These are phyloP conservation scores for Penicillium fimorum DNA, from an alignment of 495 filamentous ascomycete species.

Conservation along the genomic window DNA sequence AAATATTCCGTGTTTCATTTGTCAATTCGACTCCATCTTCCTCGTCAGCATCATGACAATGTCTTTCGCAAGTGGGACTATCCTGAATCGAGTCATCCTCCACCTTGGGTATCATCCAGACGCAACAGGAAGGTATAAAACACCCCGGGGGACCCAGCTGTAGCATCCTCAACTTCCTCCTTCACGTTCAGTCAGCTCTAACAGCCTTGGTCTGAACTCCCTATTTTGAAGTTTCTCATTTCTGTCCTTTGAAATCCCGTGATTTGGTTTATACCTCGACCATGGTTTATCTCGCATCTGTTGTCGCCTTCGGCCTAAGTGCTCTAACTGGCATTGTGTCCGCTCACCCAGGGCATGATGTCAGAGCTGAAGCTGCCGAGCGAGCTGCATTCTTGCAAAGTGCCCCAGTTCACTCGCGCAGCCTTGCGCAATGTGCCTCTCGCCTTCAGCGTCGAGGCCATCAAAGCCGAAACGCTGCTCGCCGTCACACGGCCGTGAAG, in stretches of 20 bases:
- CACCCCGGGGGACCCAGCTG: background rate
- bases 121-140: slow-evolving; percentile 1
- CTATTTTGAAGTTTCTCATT: too few species aligned
- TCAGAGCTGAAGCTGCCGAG: slow-evolving; percentile 44
- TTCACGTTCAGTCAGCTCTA: background rate
- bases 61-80: background rate
- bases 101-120: background rate
- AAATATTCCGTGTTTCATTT: slow-evolving; percentile 12
- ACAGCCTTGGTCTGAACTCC: too few species aligned
- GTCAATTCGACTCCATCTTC: slow-evolving; percentile 4
- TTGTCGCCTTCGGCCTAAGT: slow-evolving; percentile 18
- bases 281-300: slow-evolving; percentile 24
- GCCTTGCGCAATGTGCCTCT: slow-evolving; percentile 47
- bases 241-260: too few species aligned
- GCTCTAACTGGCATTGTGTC: slow-evolving; percentile 21
- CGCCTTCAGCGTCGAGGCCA: slow-evolving; percentile 51
- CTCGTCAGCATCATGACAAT: slow-evolving; percentile 8
- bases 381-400: slow-evolving; percentile 42
- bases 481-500: slow-evolving; percentile 39
- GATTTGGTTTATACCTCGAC: background rate
- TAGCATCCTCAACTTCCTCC: background rate
- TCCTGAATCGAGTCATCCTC: background rate
- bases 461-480: slow-evolving; percentile 42
- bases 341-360: slow-evolving; percentile 51
- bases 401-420: slow-evolving; percentile 33